Evolutionary conservation across 371 early-diverging fungal species (phyloP), one percentile per base, ranked within the genome.

Genomic region (Mortierella sp.): DNA sequence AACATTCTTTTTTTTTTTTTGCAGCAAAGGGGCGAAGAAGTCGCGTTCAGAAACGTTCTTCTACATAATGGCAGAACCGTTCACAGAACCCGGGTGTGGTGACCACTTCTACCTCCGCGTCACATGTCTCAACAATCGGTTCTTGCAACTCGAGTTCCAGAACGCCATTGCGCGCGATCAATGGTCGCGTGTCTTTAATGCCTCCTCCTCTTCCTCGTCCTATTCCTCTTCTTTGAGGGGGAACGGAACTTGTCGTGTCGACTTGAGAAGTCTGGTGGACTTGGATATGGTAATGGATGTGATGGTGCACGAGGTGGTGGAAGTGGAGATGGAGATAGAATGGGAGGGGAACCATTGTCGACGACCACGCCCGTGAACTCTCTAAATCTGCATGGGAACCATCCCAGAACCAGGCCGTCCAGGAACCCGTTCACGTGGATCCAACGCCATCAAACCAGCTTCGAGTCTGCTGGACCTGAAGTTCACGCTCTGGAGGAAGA

Each of bases 331-430:
- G 3, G 14, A 29, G 60, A 18, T 2, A 16, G 14, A 14, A 12
- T 46, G 12, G 16, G 48, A 16, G 35, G 63, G 18, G 63, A 35
- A 29, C 51, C 51, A 29, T 46, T 24, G 12, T 8, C 58, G 48
- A 75, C 3, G n/a, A 43, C n/a, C 68, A 38, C 18, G 49, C 14
- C 27, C 11, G 3, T 21, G 32, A 75, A 3, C n/a, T 29, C 32
- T 29, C 7, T 32, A 6, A 27, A 72, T 55, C 70, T 27, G 24
- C 83, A 80, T 65, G 78, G 55, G 46, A 77, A 21, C 21, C 63
- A 18, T 35, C 41, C 3, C 68, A 68, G 2, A 18, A 18, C 54
- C 10, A n/a, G 56, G 27, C 38, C 68, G 56, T 41, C 68, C 21
- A 41, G 21, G 24, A 24, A 21, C 41, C 68, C 41, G 24, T 24